Evolutionary conservation across 371 early-diverging fungal genomes (phyloP).

Genomic region (Saksenaea oblongispora): DNA sequence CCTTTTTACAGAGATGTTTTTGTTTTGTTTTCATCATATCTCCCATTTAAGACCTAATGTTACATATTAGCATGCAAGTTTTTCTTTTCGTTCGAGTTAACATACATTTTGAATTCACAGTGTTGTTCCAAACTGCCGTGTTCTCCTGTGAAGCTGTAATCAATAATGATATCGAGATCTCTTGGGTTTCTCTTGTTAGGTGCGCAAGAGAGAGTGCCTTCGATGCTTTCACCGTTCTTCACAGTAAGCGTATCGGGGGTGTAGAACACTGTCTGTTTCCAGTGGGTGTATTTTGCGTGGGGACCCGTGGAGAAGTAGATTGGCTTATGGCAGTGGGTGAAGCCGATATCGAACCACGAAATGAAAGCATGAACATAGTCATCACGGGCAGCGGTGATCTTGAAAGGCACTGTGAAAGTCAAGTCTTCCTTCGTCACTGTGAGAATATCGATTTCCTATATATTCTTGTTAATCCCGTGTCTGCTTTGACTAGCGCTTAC

Average conservation of each 20-base stretch:
- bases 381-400: conserved; percentile 72
- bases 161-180: conserved; percentile 91
- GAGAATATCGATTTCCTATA: conserved; percentile 71
- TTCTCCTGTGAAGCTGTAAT: conserved; percentile 72
- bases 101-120: conserved; percentile 87
- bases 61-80: not conserved
- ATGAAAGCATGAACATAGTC: conserved; percentile 91
- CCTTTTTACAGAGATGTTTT: not conserved
- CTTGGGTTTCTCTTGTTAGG: conserved; percentile 91
- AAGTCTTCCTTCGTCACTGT: conserved; percentile 86
- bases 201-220: conserved; percentile 75
- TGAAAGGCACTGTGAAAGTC: conserved; percentile 80
- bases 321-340: conserved; percentile 85
- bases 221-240: conserved; percentile 80
- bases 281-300: conserved; percentile 90
- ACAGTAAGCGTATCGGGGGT: conserved; percentile 70
- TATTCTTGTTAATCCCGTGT: conserved; percentile 2
- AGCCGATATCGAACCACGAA: conserved; percentile 94
- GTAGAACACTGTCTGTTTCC: conserved; percentile 98
- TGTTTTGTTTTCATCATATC: not conserved
- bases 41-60: not conserved
- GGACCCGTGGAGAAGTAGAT: conserved; percentile 92
- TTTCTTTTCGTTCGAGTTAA: not conserved
- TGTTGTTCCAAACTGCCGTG: conserved; percentile 61
- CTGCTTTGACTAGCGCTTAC: conserved; percentile 15